A percentile compares a stretch with the other conserved stretches of the same genome.
Evolutionary conservation across 768 basidiomycete genomes (phyloP).

Genomic region (Tylopilus intermedius): DNA sequence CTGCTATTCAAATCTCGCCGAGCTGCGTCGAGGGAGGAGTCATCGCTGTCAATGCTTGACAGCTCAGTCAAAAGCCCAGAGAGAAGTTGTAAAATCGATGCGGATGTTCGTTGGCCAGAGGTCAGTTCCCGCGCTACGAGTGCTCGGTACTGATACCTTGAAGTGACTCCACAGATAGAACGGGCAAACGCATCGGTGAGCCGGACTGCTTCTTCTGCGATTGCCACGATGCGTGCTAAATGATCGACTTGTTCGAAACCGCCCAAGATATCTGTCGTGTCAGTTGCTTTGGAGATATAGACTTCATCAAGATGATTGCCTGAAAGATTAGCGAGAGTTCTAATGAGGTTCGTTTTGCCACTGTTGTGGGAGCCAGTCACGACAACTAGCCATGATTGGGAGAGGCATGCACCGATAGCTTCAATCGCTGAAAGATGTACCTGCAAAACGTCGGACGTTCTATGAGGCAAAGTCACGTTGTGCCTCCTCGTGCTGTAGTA

Average conservation of each 20-base stretch:
- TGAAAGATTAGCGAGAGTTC: slow-evolving; percentile 61
- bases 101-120: slow-evolving; percentile 12
- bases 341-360: slow-evolving; percentile 78
- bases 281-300: slow-evolving; percentile 78
- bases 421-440: slow-evolving; percentile 63
- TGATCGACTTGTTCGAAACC: slow-evolving; percentile 89
- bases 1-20: slow-evolving; percentile 16
- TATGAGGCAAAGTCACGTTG: slow-evolving; percentile 30
- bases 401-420: slow-evolving; percentile 66
- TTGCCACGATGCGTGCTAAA: slow-evolving; percentile 33
- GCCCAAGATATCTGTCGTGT: slow-evolving; percentile 90
- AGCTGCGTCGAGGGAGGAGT: slow-evolving; percentile 10
- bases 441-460: slow-evolving; percentile 53
- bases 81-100: slow-evolving; percentile 24
- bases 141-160: slow-evolving; percentile 12
- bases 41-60: slow-evolving; percentile 9
- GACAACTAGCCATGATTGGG: slow-evolving; percentile 84
- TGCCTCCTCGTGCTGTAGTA: slow-evolving; percentile 42
- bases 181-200: slow-evolving; percentile 39
- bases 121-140: slow-evolving; percentile 16
- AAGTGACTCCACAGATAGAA: slow-evolving; percentile 22
- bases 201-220: slow-evolving; percentile 39
- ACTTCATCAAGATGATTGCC: slow-evolving; percentile 72
- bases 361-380: slow-evolving; percentile 66
- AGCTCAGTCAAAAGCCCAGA: slow-evolving; percentile 29